Base-by-base conservation (phyloP, 2,329 filamentous ascomycete species). In the Alternaria solani region DNA sequence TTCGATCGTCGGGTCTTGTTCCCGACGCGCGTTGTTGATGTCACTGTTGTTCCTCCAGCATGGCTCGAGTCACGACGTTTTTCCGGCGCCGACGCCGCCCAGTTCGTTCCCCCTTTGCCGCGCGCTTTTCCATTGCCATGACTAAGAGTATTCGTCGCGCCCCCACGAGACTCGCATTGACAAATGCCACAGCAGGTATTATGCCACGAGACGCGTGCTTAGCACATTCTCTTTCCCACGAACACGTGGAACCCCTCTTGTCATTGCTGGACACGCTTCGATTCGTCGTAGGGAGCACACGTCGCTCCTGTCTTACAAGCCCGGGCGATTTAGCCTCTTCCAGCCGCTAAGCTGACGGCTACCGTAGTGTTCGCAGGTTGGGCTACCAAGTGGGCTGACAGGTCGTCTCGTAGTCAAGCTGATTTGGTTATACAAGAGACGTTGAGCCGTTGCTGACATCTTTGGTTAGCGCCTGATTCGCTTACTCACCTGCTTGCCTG, bases 21-120 rank as follows among this genome's bases (percentile, higher is more conserved):
- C 30, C 46, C 46, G 51, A 53, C 51, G 38, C 51, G 51, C 38
- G 18, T 43, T 43, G 25, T 34, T 43, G 25, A 43, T 43, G 51
- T 53, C 51, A 43, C 51, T 53, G 14, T n/a, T 42, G 30, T 12
- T 36, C 30, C 25, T 4, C 26, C 30, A 49, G 36, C 32, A 14
- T 26, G 32, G 20, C 36, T 6, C 46, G 23, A 36, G 32, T 38
- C 46, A 25, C 46, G 16, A 23, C 25, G 14, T 36, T 49, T 23
- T 49, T 34, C 30, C 32, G 32, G 7, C n/a, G 20, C 14, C 46
- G 46, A 36, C 14, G 20, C 32, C 25, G 20, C 16, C 14, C 16
- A 30, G 7, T 12, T 16, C 39, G 7, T 12, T 16, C 39, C 20
- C 16, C 20, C 12, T 42, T 25, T 42, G 39, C 20, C 20, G 20